Conservation (phyloP, 2,329 filamentous ascomycete genomes). For the Colletotrichum magnum region DNA sequence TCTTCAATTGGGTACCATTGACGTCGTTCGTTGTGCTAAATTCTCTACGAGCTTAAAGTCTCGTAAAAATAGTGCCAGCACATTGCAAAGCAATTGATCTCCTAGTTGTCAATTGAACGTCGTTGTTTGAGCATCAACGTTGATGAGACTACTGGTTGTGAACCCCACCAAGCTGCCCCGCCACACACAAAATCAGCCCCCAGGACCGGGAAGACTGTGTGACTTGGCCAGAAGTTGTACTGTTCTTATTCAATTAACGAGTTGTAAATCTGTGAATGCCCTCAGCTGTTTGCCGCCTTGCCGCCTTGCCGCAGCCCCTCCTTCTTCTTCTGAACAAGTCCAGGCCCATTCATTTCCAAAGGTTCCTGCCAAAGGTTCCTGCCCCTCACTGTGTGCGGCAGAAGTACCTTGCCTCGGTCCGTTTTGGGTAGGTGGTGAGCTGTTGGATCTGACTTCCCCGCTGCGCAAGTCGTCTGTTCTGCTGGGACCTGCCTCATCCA, state of each 20-base stretch:
- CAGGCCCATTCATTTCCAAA: conserved; percentile 27
- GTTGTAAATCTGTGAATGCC: background rate
- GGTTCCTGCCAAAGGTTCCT: conserved; percentile 34
- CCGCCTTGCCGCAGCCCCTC: conserved; percentile 15
- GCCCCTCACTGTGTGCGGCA: conserved; percentile 38
- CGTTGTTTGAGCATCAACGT: background rate
- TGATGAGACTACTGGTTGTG: conserved; percentile 6
- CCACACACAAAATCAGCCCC: background rate
- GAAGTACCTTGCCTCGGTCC: conserved; percentile 12
- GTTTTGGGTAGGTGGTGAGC: conserved; percentile 17
- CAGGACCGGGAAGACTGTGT: background rate
- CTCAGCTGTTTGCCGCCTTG: conserved; percentile 12
- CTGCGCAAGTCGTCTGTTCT: conserved; percentile 33
- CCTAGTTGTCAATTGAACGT: too few species aligned
- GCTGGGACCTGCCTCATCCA: conserved; percentile 37
- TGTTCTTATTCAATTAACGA: background rate
- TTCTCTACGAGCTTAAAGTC: too few species aligned
- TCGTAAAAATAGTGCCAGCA: too few species aligned
- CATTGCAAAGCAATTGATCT: too few species aligned
- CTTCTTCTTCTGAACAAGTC: conserved; percentile 33
- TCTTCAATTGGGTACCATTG: background rate
- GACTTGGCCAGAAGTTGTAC: background rate
- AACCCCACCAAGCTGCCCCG: background rate
- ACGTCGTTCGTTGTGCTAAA: background rate
- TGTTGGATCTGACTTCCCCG: conserved; percentile 19